Base-by-base conservation (phyloP, 1,284 basidiomycete genomes). In the Irpex lacteus region DNA sequence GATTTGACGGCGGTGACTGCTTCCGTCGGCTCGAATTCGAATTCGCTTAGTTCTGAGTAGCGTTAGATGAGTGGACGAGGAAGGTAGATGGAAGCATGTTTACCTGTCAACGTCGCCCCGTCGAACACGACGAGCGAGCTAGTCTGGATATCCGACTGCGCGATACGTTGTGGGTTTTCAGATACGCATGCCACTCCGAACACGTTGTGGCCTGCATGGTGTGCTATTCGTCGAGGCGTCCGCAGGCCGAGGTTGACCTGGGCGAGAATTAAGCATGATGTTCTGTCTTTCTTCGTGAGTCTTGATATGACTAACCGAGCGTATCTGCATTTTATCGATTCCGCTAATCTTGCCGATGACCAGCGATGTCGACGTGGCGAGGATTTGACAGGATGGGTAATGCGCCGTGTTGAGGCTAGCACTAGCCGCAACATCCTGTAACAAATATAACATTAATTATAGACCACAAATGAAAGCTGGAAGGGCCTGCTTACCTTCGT, bases 251-350 rank as follows among this genome's bases (percentile, higher is more conserved):
- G 75, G 37, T 85, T 81, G 32, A 90, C 78, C 92, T 94, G 69
- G 9, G 56, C 60, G 26, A 56, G 40, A 49, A 60, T 61, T 36
- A 32, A 50, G 44, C 61, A 19, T 50, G n/a, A 7, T 59, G 40
- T 47, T 34, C 11, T 36, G 26, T n/a, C 36, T 3, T 53, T 18
- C 13, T 2, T 18, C 49, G n/a, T n/a, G n/a, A n/a, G n/a, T n/a
- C n/a, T n/a, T n/a, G n/a, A 52, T 34, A 57, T 21, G 40, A 72
- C 84, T 65, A 72, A 94, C 90, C 37, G 92, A 85, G 66, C 89
- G 86, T 47, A 96, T 88, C 68, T 95, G 91, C 73, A 95, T 82
- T 77, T 92, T 93, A 70, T 92, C 89, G 8, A 94, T 78, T 63
- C 89, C 85, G n/a, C 80, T 79, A 13, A 94, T 80, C 15, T 78